These are phyloP conservation scores for Teunomyces funiuensis DNA, from an alignment of 805 yeast species.

Conservation along the genomic window DNA sequence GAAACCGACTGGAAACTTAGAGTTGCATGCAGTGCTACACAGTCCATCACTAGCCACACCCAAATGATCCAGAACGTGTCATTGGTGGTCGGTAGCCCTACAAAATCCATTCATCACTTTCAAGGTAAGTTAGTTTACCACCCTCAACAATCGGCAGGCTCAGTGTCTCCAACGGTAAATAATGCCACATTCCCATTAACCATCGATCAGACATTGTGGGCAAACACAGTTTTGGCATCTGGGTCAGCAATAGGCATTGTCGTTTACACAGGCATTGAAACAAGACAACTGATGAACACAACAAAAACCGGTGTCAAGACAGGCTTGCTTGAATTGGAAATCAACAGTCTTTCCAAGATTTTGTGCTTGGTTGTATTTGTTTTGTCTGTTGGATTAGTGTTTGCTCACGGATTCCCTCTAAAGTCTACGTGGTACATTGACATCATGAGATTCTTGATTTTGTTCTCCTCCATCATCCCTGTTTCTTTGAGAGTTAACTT, in stretches of 20 bases:
- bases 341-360: slow-evolving; percentile 83
- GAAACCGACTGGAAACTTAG: slow-evolving; percentile 98
- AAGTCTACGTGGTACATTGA: slow-evolving; percentile 81
- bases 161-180: slow-evolving; percentile 14
- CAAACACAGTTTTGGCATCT: slow-evolving; percentile 94
- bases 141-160: slow-evolving; percentile 21
- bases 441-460: slow-evolving; percentile 82
- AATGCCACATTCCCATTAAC: slow-evolving; percentile 63
- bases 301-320: slow-evolving; percentile 83
- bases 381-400: slow-evolving; percentile 74
- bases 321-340: slow-evolving; percentile 87
- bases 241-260: slow-evolving; percentile 89
- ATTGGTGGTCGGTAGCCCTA: slow-evolving; percentile 77
- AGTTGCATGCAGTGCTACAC: slow-evolving; percentile 73
- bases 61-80: slow-evolving; percentile 50
- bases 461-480: slow-evolving; percentile 94
- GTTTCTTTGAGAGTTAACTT: slow-evolving; percentile 92
- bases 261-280: slow-evolving; percentile 87
- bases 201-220: slow-evolving; percentile 96
- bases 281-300: slow-evolving; percentile 94
- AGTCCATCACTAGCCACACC: slow-evolving; percentile 46
- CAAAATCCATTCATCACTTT: slow-evolving; percentile 79
- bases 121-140: slow-evolving; percentile 69
- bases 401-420: slow-evolving; percentile 68
- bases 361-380: slow-evolving; percentile 83